These are phyloP conservation scores for Gentiana macrophylla DNA, from an alignment of 257 asterid genomes.

Conservation along the genomic window DNA sequence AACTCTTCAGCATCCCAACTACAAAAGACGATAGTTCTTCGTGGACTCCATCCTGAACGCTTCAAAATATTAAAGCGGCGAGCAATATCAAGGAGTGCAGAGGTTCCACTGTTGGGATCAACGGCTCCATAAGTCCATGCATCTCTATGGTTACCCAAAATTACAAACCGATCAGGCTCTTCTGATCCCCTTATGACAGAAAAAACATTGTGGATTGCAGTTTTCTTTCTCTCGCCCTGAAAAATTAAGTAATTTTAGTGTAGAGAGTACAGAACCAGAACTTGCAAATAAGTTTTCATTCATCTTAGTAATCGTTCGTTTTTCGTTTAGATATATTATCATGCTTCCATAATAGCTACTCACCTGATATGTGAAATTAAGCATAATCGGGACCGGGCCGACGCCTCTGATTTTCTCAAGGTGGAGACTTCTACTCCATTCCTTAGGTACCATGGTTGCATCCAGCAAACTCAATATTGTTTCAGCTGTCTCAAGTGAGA, in stretches of 20 bases:
- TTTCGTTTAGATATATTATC: not conserved
- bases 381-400: constrained; percentile 75
- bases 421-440: constrained; percentile 38
- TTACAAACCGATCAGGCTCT: constrained; percentile 69
- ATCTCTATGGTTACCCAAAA: constrained; percentile 95
- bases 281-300: not conserved
- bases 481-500: constrained; percentile 63
- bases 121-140: constrained; percentile 99
- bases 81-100: constrained; percentile 86
- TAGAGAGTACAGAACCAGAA: constrained; percentile 3
- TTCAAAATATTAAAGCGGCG: constrained; percentile 63
- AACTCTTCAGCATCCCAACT: constrained; percentile 99
- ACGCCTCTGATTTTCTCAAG: constrained; percentile 25
- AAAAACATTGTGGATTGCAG: constrained; percentile 61
- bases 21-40: constrained; percentile 74
- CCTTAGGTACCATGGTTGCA: constrained; percentile 40
- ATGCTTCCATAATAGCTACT: not conserved
- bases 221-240: constrained; percentile 73
- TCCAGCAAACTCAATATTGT: constrained; percentile 41
- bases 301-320: not conserved
- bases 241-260: constrained; percentile 5
- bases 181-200: constrained; percentile 64
- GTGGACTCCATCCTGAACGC: constrained; percentile 81
- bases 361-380: constrained; percentile 77
- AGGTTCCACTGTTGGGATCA: constrained; percentile 94